These are phyloP conservation scores for Friedmanniomyces simplex DNA, from an alignment of 495 filamentous ascomycete species.

Conservation along the genomic window DNA sequence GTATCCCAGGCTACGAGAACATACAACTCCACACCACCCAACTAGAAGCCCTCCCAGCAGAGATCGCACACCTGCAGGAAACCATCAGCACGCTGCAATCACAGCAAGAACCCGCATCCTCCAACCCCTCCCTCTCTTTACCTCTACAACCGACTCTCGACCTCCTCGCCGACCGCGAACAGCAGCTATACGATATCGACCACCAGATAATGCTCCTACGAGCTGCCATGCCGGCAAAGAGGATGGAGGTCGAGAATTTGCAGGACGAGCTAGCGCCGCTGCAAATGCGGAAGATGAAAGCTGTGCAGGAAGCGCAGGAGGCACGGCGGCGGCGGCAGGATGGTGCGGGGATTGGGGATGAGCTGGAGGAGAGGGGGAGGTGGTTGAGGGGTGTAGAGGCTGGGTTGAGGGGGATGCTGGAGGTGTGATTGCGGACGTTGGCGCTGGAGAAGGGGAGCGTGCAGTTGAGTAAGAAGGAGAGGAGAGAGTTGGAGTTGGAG, in stretches of 20 bases:
- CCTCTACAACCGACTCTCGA: conserved; percentile 49
- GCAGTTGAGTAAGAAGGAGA: conserved; percentile 50
- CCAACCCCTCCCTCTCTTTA: conserved; percentile 34
- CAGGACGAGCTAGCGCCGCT: conserved; percentile 60
- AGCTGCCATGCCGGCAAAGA: conserved; percentile 56
- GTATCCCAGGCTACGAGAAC: conserved; percentile 48
- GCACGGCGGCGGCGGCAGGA: conserved; percentile 68
- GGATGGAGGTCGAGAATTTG: conserved; percentile 59
- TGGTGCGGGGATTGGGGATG: conserved; percentile 53
- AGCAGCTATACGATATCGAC: conserved; percentile 54
- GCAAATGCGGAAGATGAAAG: conserved; percentile 59
- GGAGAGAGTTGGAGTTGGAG: conserved; percentile 26
- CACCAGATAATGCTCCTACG: conserved; percentile 57
- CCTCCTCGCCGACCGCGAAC: conserved; percentile 49
- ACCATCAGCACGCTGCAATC: conserved; percentile 46
- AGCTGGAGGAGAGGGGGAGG: conserved; percentile 69
- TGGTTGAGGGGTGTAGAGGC: conserved; percentile 70
- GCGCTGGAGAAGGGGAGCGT: conserved; percentile 73
- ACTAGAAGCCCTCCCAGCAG: conserved; percentile 46
- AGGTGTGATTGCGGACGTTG: conserved; percentile 22
- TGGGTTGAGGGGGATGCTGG: conserved; percentile 57
- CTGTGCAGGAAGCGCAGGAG: conserved; percentile 61
- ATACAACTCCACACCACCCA: conserved; percentile 46
- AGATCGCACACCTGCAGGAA: conserved; percentile 55
- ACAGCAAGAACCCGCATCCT: conserved; percentile 28